Evolutionary conservation across 2,329 filamentous ascomycete species (phyloP).

Genomic region (Lachnellula cervina): DNA sequence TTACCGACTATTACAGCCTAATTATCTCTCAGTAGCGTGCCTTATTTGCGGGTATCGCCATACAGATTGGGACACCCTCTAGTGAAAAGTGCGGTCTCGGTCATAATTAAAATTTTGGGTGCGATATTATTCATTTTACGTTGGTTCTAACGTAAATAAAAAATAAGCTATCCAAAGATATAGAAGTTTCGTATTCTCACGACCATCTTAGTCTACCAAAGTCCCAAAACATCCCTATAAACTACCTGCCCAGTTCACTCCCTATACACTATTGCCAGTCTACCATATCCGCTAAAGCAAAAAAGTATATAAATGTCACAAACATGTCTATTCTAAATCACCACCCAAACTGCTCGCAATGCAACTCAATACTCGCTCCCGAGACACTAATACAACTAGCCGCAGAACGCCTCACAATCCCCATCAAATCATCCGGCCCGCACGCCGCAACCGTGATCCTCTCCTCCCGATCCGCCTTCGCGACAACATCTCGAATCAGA

Average conservation of each 20-base stretch:
- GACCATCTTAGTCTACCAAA: no score
- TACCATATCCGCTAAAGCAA: not conserved
- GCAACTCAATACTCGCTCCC: slow-evolving; percentile 46
- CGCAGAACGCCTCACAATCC: slow-evolving; percentile 40
- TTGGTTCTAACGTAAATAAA: no score
- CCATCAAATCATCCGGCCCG: slow-evolving; percentile 43
- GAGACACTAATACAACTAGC: slow-evolving; percentile 39
- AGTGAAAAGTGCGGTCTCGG: no score
- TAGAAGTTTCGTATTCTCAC: no score
- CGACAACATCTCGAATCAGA: slow-evolving; percentile 37
- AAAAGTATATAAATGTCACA: not conserved
- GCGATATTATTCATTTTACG: no score
- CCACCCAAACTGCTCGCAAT: slow-evolving; percentile 39
- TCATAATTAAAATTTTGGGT: no score
- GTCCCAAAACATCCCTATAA: not conserved
- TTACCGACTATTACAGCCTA: no score
- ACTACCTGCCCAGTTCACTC: not conserved
- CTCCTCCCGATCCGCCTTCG: slow-evolving; percentile 31
- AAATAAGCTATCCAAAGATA: no score
- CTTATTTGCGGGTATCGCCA: no score
- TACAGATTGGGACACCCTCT: no score
- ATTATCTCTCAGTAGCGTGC: no score
- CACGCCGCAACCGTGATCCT: slow-evolving; percentile 44
- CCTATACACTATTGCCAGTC: not conserved
- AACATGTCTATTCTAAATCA: not conserved